A percentile compares a stretch with the other conserved stretches of the same genome.
phyloP scores from a whole-genome alignment of 2,329 filamentous ascomycete genomes.

The Clarireedia homoeocarpa region DNA sequence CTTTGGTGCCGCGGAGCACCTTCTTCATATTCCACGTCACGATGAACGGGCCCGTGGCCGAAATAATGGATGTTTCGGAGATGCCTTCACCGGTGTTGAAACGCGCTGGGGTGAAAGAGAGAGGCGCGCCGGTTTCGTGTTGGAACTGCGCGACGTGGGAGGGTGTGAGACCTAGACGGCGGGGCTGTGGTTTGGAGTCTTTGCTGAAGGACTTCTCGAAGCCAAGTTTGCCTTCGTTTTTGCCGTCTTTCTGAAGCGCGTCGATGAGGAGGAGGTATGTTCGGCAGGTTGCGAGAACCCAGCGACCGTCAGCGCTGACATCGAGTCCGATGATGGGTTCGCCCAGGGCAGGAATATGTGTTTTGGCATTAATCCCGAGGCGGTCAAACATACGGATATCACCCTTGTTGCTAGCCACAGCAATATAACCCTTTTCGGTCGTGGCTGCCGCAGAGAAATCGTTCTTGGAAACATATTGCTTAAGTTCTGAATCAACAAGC shows the following conservation, averaged over 20 bases:
- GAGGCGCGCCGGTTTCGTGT: slow-evolving; percentile 81
- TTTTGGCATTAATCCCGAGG: slow-evolving; percentile 95
- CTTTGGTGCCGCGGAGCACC: slow-evolving; percentile 69
- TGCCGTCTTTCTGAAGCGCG: slow-evolving; percentile 80
- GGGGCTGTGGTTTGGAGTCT: slow-evolving; percentile 86
- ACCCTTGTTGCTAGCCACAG: slow-evolving; percentile 94
- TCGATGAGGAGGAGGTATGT: slow-evolving; percentile 95
- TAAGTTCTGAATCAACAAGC: slow-evolving; percentile 84
- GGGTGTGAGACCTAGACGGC: slow-evolving; percentile 79
- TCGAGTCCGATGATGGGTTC: slow-evolving; percentile 93
- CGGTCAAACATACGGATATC: slow-evolving; percentile 96
- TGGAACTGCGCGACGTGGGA: slow-evolving; percentile 95
- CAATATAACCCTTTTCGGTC: slow-evolving; percentile 93
- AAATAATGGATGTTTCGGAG: slow-evolving; percentile 90
- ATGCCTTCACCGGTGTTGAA: slow-evolving; percentile 84
- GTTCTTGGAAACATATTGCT: slow-evolving; percentile 95
- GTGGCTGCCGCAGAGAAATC: slow-evolving; percentile 93
- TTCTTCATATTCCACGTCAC: slow-evolving; percentile 95
- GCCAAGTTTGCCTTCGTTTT: slow-evolving; percentile 96
- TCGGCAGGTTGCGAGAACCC: slow-evolving; percentile 87
- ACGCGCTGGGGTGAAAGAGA: slow-evolving; percentile 83
- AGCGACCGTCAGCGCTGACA: slow-evolving; percentile 89
- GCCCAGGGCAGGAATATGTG: slow-evolving; percentile 87
- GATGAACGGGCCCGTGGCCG: slow-evolving; percentile 92
- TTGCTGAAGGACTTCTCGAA: slow-evolving; percentile 92